Conservation (phyloP, 2,329 filamentous ascomycete species). For the Xylariomycetidae sp. region DNA sequence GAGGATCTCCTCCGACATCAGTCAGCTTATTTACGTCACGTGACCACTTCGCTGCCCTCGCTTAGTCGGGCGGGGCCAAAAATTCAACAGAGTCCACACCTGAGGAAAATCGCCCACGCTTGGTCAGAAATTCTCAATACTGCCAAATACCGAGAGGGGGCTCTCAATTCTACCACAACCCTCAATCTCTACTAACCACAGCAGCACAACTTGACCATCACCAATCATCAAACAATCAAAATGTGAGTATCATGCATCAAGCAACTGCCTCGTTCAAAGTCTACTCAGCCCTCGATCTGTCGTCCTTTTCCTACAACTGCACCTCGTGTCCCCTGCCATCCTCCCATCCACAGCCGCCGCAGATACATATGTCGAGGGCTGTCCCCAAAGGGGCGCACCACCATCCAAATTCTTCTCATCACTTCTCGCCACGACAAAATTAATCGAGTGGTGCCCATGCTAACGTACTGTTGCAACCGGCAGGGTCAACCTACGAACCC, state of each 20-base stretch:
- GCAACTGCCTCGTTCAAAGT: no score
- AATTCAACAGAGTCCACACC: conserved; percentile 21
- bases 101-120: conserved; percentile 11
- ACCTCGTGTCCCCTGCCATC: conserved; percentile 3
- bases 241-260: conserved; percentile 23
- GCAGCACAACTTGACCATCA: conserved; percentile 25
- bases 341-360: conserved; percentile 4
- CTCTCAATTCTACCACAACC: conserved; percentile 21
- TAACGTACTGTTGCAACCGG: conserved; percentile 18
- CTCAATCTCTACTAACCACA: conserved; percentile 25
- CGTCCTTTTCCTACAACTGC: no score
- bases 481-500: conserved; percentile 99
- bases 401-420: neutral
- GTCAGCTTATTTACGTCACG: conserved; percentile 16
- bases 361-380: neutral
- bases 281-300: no score
- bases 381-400: neutral
- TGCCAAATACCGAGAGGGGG: conserved; percentile 15
- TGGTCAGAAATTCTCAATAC: conserved; percentile 16
- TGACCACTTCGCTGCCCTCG: conserved; percentile 20
- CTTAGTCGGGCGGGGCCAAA: conserved; percentile 25
- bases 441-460: neutral
- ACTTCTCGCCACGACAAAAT: neutral
- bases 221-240: conserved; percentile 20
- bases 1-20: no score